Conservation (phyloP, 1,284 basidiomycete genomes). For the Fistulinella cinereoalba region DNA sequence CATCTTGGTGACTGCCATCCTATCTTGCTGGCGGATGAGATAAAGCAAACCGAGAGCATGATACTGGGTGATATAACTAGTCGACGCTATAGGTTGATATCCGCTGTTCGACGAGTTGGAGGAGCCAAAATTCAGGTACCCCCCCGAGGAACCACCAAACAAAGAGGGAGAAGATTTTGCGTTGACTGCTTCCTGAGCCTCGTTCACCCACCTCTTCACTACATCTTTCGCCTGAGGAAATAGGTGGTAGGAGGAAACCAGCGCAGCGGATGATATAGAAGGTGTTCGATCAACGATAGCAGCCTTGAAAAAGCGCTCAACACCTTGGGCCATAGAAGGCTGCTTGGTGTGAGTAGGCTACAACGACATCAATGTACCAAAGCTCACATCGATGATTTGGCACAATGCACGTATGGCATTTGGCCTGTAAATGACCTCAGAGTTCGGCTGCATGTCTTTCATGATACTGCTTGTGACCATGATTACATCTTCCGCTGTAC, state of each 20-base stretch:
- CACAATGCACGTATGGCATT: conserved; percentile 97
- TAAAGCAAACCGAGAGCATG: conserved; percentile 95
- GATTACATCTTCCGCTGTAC: conserved; percentile 97
- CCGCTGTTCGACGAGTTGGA: conserved; percentile 51
- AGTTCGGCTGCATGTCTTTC: conserved; percentile 99
- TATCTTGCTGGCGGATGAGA: conserved; percentile 93
- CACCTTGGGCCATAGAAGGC: conserved; percentile 97
- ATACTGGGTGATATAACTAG: conserved; percentile 95
- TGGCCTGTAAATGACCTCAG: conserved; percentile 97
- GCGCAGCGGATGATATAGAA: conserved; percentile 92
- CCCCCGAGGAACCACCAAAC: conserved; percentile 56
- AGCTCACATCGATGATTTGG: conserved; percentile 93
- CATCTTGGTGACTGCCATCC: conserved; percentile 99
- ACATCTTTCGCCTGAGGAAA: conserved; percentile 93
- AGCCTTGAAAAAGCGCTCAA: conserved; percentile 99
- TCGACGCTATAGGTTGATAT: conserved; percentile 80
- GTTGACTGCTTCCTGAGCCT: conserved; percentile 95
- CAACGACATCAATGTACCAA: conserved; percentile 5
- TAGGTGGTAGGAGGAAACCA: conserved; percentile 97
- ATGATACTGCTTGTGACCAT: conserved; percentile 99
- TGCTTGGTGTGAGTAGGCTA: conserved; percentile 32
- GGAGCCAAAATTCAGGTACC: conserved; percentile 69
- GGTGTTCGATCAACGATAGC: conserved; percentile 98
- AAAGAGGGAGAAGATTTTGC: conserved; percentile 77
- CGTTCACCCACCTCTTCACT: conserved; percentile 98